These are phyloP conservation scores for Coniochaeta pulveracea DNA, from an alignment of 2,329 filamentous ascomycete species.

Conservation along the genomic window DNA sequence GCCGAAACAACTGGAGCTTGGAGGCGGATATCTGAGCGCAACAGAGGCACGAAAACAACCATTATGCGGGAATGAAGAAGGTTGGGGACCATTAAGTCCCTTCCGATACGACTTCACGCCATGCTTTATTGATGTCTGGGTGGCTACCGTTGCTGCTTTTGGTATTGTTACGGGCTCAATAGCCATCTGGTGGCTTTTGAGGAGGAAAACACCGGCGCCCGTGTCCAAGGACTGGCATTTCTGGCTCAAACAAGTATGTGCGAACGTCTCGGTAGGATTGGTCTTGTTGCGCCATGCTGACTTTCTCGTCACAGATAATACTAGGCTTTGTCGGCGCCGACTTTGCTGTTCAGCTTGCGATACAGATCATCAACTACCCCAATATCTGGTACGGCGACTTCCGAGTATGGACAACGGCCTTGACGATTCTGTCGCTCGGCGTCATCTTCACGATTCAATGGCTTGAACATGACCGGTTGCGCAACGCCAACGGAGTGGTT, in stretches of 20 bases:
- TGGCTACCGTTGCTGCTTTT: constrained; percentile 66
- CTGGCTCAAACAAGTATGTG: constrained; percentile 76
- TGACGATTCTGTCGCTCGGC: constrained; percentile 59
- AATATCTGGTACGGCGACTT: constrained; percentile 70
- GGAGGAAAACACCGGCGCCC: constrained; percentile 51
- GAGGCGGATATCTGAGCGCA: constrained; percentile 49
- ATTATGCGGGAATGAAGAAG: constrained; percentile 80
- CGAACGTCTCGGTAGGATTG: too few relatives aligned
- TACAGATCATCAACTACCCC: constrained; percentile 63
- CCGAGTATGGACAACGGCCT: constrained; percentile 69
- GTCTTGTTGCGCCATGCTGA: too few relatives aligned
- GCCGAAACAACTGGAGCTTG: constrained; percentile 35
- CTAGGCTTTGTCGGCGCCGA: constrained; percentile 58
- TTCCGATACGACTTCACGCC: constrained; percentile 89
- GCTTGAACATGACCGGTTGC: constrained; percentile 70
- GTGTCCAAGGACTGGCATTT: constrained; percentile 85
- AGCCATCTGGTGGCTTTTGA: constrained; percentile 71
- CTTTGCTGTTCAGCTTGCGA: constrained; percentile 57
- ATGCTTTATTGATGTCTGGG: constrained; percentile 91
- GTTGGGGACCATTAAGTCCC: constrained; percentile 88
- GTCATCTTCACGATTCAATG: constrained; percentile 76
- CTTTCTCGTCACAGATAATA: constrained; percentile 33
- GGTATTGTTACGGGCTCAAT: constrained; percentile 67
- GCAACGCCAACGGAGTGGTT: constrained; percentile 77
- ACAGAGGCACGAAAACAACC: constrained; percentile 46